Base-by-base conservation (phyloP, 768 basidiomycete species). In the Lactarius tabidus region DNA sequence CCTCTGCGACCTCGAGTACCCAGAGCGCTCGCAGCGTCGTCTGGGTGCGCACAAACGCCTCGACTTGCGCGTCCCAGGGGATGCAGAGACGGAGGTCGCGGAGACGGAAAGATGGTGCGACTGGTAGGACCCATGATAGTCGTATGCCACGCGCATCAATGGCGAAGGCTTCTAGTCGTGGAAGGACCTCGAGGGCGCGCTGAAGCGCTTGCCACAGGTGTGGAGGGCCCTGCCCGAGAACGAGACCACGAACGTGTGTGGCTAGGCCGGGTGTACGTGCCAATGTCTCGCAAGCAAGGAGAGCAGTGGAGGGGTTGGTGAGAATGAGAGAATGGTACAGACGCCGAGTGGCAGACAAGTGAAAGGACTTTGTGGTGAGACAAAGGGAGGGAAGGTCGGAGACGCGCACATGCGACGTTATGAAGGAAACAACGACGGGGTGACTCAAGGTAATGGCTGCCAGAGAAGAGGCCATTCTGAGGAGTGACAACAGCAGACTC, bases 21-120 rank as follows among this genome's bases (percentile, higher is more conserved):
- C 79, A 77, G 52, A 86, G 73, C 12, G 63, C 67, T 58, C 71
- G 76, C 41, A 87, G 75, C 35, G 77, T 74, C 15, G 70, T 72
- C 70, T 86, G 84, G 57, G 71, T 72, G 61, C 80, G 74, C 33
- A 87, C 74, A 72, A 87, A 88, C 18, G 75, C 74, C 60, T 80
- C 78, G 10, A 82, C 60, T 55, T 79, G 71, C 0, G 65, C 52
- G 68, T 84, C 82, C 84, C 85, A 87, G 7, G 74, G 67, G 57
- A 85, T 77, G 53, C 77, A 75, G n/a, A 86, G 71, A 29, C 75
- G 78, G 5, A 80, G 78, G 53, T 86, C 83, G 54, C 71, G 74
- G 28, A 86, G 79, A 60, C 79, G 79, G 74, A 85, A 85, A 6
- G 18, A 75, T 56, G 76, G 71, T 2, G 76, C 67, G 2, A 74